These are phyloP conservation scores for Podila verticillata DNA, from an alignment of 192 early-diverging fungal species.

Conservation along the genomic window DNA sequence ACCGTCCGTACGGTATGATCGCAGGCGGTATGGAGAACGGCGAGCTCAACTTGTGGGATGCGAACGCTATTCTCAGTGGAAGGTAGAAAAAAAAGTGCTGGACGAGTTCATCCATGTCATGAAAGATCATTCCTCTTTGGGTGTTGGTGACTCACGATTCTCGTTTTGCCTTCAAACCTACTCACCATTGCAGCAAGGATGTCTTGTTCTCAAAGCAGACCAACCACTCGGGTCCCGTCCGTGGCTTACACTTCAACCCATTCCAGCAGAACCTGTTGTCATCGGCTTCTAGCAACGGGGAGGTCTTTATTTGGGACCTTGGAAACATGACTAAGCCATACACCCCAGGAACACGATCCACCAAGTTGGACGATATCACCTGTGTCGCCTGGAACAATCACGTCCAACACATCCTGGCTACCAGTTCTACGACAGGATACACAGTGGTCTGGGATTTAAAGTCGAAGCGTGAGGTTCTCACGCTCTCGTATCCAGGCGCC, in stretches of 20 bases:
- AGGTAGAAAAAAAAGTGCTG: constrained; percentile 40
- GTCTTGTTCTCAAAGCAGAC: constrained; percentile 73
- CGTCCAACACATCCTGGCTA: constrained; percentile 92
- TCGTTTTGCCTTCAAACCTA: not conserved
- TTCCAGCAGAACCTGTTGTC: constrained; percentile 88
- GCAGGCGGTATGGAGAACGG: constrained; percentile 97
- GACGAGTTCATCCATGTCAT: not conserved
- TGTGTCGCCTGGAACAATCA: constrained; percentile 93
- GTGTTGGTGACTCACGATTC: not conserved
- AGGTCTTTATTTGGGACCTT: constrained; percentile 98
- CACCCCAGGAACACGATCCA: constrained; percentile 85
- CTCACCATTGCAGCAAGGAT: constrained; percentile 45
- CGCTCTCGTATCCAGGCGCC: constrained; percentile 67
- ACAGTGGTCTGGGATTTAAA: constrained; percentile 98
- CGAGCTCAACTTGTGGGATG: constrained; percentile 90
- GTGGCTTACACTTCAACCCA: constrained; percentile 93
- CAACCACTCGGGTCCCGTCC: constrained; percentile 89
- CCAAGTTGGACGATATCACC: constrained; percentile 89
- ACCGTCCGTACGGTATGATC: constrained; percentile 76
- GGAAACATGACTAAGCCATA: constrained; percentile 88
- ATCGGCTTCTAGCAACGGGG: constrained; percentile 89
- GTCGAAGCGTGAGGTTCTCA: constrained; percentile 85
- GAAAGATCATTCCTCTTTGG: not conserved
- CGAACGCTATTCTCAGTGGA: constrained; percentile 75
- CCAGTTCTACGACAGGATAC: constrained; percentile 88